Conservation (phyloP, 2,329 filamentous ascomycete genomes). For the Lecanicillium sp. region DNA sequence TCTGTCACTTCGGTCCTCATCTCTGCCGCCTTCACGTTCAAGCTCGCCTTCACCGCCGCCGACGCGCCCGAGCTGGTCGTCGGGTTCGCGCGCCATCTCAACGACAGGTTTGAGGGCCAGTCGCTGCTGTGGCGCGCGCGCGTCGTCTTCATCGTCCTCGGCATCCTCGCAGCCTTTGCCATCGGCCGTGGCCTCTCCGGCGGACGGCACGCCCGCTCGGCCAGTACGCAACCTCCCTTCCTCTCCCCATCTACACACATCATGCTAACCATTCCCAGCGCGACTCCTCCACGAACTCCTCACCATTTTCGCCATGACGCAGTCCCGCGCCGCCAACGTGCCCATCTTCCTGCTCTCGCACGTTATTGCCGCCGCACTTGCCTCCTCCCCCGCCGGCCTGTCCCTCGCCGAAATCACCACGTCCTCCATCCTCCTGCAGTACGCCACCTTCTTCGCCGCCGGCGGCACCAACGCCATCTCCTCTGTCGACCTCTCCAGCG, state of each 20-base stretch:
- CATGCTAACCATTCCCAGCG: constrained; percentile 17
- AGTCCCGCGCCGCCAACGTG: constrained; percentile 78
- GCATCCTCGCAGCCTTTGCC: constrained; percentile 31
- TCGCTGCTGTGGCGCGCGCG: constrained; percentile 44
- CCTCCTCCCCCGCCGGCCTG: constrained; percentile 37
- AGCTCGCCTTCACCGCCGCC: constrained; percentile 78
- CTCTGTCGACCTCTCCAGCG: constrained; percentile 87
- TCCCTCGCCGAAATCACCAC: constrained; percentile 56
- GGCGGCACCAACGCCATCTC: constrained; percentile 94
- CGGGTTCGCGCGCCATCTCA: constrained; percentile 36
- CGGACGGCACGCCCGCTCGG: constrained; percentile 20
- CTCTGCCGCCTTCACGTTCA: constrained; percentile 68
- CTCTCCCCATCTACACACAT: neutral
- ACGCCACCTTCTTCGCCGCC: constrained; percentile 80
- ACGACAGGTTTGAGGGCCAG: constrained; percentile 35
- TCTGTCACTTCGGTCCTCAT: constrained; percentile 37
- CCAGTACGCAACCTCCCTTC: constrained; percentile 22
- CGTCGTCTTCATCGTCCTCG: constrained; percentile 44
- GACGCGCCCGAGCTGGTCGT: constrained; percentile 79
- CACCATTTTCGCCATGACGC: constrained; percentile 75
- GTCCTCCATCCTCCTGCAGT: constrained; percentile 69
- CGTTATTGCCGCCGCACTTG: constrained; percentile 46
- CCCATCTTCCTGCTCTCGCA: constrained; percentile 76
- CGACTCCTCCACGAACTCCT: constrained; percentile 62
- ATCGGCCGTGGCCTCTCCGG: constrained; percentile 32